Percentiles rank a stretch among this genome's conserved stretches.
Evolutionary conservation across 306 rosid species (phyloP).

Genomic region (Amphicarpaea edgeworthii): DNA sequence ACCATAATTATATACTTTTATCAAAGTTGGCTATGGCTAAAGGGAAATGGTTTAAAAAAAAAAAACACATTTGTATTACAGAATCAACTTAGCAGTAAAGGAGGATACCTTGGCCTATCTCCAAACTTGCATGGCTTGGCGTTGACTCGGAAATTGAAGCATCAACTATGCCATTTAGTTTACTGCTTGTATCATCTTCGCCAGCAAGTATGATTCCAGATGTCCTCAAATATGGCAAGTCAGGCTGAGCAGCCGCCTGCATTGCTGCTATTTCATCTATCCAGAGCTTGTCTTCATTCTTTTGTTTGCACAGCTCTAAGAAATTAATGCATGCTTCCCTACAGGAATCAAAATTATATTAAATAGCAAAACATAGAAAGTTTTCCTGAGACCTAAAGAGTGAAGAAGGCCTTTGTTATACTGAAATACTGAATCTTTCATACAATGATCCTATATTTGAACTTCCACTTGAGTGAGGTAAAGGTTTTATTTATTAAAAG

Average conservation of each 20-base stretch:
- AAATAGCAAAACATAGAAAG: constrained; percentile 30
- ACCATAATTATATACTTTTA: constrained; percentile 8
- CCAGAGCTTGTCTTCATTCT: constrained; percentile 96
- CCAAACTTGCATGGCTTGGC: constrained; percentile 85
- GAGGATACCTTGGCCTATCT: constrained; percentile 77
- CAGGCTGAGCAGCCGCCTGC: constrained; percentile 80
- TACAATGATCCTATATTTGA: background rate
- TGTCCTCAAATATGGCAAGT: constrained; percentile 75
- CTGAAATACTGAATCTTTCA: constrained; percentile 3
- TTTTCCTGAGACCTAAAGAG: background rate
- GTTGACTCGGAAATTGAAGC: constrained; percentile 73
- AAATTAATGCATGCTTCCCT: constrained; percentile 97
- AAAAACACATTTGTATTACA: constrained; percentile 1
- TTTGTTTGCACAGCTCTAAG: constrained; percentile 84
- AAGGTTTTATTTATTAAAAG: background rate
- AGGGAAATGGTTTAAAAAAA: background rate
- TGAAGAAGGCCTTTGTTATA: too few species aligned
- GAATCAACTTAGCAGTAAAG: constrained; percentile 18
- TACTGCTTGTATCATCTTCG: constrained; percentile 72
- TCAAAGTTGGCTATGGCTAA: constrained; percentile 11
- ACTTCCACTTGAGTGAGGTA: background rate
- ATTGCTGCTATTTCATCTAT: constrained; percentile 95
- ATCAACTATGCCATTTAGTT: constrained; percentile 62
- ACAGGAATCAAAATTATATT: constrained; percentile 38
- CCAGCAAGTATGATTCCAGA: constrained; percentile 93